Percentiles rank a stretch among this genome's conserved stretches.
phyloP scores from a whole-genome alignment of 1,139 yeast species.

The Taiozyma sp. region DNA sequence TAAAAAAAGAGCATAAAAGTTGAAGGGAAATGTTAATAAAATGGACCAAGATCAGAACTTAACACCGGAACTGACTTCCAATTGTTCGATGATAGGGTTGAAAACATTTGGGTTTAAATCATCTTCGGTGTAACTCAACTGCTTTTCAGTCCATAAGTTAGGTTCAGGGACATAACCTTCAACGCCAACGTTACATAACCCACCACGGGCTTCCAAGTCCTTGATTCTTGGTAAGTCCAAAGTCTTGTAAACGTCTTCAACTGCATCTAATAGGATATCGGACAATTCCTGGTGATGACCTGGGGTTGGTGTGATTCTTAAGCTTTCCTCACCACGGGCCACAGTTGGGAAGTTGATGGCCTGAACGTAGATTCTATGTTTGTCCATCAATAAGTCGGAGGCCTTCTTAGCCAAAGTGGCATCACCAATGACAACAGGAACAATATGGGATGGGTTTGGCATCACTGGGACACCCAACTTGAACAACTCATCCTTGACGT shows the following conservation, averaged over 20 bases:
- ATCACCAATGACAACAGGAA: conserved; percentile 91
- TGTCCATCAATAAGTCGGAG: conserved; percentile 79
- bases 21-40: not conserved
- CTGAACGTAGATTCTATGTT: conserved; percentile 89
- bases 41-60: conserved; percentile 9
- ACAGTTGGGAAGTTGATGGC: conserved; percentile 99
- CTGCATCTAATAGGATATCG: conserved; percentile 70
- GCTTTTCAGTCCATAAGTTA: conserved; percentile 81
- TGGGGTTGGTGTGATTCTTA: conserved; percentile 97
- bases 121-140: conserved; percentile 54
- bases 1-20: not conserved
- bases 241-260: conserved; percentile 76
- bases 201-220: conserved; percentile 80
- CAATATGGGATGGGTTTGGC: conserved; percentile 97
- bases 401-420: conserved; percentile 91
- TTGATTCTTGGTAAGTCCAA: conserved; percentile 68
- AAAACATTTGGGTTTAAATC: conserved; percentile 63
- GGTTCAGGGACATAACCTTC: conserved; percentile 38
- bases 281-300: conserved; percentile 81
- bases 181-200: conserved; percentile 85
- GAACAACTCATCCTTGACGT: conserved; percentile 70
- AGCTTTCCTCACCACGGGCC: conserved; percentile 91
- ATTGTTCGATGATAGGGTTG: conserved; percentile 53
- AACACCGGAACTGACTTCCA: conserved; percentile 71
- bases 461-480: conserved; percentile 86